phyloP scores from a whole-genome alignment of 768 basidiomycete genomes.

The Naganishia onofrii region DNA sequence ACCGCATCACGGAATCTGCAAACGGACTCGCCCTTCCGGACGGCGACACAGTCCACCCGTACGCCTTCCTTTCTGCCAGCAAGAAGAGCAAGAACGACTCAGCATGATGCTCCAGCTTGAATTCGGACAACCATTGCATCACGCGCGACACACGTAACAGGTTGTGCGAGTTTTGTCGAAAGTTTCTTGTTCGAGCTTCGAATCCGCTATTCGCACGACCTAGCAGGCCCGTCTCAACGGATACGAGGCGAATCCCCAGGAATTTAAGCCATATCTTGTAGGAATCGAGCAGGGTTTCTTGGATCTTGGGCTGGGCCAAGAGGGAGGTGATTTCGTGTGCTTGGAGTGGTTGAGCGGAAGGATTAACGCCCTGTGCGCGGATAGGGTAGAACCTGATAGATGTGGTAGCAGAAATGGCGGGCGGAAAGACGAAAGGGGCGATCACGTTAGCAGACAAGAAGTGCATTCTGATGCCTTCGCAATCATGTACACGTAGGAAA shows the following conservation, averaged over 20 bases:
- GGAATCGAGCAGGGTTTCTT: conserved; percentile 36
- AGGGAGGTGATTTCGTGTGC: conserved; percentile 40
- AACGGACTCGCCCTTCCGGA: conserved; percentile 15
- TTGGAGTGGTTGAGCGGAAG: conserved; percentile 40
- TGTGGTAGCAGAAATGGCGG: background rate
- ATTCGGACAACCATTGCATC: conserved; percentile 44
- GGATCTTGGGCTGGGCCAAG: conserved; percentile 32
- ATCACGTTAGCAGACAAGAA: background rate
- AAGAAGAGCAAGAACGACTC: conserved; percentile 23
- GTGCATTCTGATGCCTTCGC: background rate
- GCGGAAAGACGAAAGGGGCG: background rate
- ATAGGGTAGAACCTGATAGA: conserved; percentile 45
- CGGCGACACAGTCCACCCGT: conserved; percentile 20
- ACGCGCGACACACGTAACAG: conserved; percentile 47
- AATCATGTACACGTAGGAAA: no score
- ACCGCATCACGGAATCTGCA: conserved; percentile 12
- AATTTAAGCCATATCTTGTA: conserved; percentile 35
- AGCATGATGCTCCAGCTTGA: conserved; percentile 27
- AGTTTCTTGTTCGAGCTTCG: conserved; percentile 35
- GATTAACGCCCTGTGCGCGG: conserved; percentile 46
- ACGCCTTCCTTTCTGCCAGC: conserved; percentile 22
- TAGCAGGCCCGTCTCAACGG: conserved; percentile 36
- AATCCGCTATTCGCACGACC: background rate
- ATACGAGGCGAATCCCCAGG: conserved; percentile 2
- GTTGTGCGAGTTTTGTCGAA: conserved; percentile 43